Base-by-base conservation (phyloP, 2,329 filamentous ascomycete genomes). In the Phyllosticta paracitricarpa region DNA sequence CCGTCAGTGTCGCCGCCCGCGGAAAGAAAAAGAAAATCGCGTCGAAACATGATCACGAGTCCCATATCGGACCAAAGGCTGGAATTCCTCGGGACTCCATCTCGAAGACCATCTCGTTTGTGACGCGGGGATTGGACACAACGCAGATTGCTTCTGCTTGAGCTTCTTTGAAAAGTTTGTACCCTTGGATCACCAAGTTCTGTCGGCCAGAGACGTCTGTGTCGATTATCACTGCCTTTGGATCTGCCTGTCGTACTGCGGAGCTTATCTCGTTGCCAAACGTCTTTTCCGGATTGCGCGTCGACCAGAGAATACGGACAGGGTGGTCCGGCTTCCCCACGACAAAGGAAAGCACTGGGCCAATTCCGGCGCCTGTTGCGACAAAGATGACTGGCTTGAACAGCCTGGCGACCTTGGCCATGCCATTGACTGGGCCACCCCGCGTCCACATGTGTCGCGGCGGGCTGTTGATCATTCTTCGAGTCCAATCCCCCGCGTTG, bases 21-120 rank as follows among this genome's bases (percentile, higher is more conserved):
- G 14, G 40, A 8, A 30, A n/a, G 40, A 48, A 48, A 48, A n/a
- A 7, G 40, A 48, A 48, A n/a, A n/a, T 1, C 40, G 40, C 40
- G 7, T n/a, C 40, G 10, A 17, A 48, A 48, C 3, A 1, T n/a
- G n/a, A 62, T 75, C 69, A 84, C 53, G 82, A 84, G 72, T 91
- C 89, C 75, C 86, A 91, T 67, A 91, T 88, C 8, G 88, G 86
- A 8, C 88, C 89, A 73, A 82, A 91, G 6, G 87, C 86, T 2
- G 83, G 79, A 10, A 90, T 73, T 0, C 87, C 86, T 60, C 85
- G 78, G 48, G 78, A 79, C 73, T 90, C 86, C 59, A 91, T 74
- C 8, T 81, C 85, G 69, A 85, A 88, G 0, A 91, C 87, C 1
- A 91, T 79, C 74, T 83, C 83, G 68, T 80, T 80, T 19, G 87